Conservation (phyloP, 148 eudicot genomes). For the Spergularia bocconei region DNA sequence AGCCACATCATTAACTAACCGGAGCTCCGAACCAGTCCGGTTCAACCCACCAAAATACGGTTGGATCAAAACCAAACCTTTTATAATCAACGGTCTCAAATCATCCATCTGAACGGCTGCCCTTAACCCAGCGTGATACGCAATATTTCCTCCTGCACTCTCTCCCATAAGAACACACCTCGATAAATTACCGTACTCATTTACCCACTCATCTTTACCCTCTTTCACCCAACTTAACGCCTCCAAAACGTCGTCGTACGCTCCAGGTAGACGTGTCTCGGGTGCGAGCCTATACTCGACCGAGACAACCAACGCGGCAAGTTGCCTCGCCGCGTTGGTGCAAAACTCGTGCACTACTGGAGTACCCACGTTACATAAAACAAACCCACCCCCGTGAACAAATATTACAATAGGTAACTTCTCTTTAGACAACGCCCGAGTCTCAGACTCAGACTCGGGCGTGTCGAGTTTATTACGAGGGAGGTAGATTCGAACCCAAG, state of each 20-base stretch:
- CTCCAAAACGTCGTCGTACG: slow-evolving; percentile 56
- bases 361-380: slow-evolving; percentile 26
- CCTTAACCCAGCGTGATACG: slow-evolving; percentile 45
- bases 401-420: slow-evolving; percentile 42
- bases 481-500: slow-evolving; percentile 41
- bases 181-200: slow-evolving; percentile 34
- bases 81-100: slow-evolving; percentile 42
- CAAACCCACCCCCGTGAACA: slow-evolving; percentile 63
- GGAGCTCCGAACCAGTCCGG: slow-evolving; percentile 47
- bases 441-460: no score
- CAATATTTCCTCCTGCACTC: slow-evolving; percentile 62
- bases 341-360: slow-evolving; percentile 32
- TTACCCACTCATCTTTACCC: slow-evolving; percentile 42
- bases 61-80: slow-evolving; percentile 49
- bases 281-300: slow-evolving; percentile 64
- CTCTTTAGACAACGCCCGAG: not conserved
- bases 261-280: slow-evolving; percentile 61
- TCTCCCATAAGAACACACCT: slow-evolving; percentile 48
- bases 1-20: slow-evolving; percentile 25
- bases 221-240: slow-evolving; percentile 40
- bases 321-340: slow-evolving; percentile 25
- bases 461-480: slow-evolving; percentile 16
- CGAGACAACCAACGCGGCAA: slow-evolving; percentile 39
- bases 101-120: slow-evolving; percentile 24
- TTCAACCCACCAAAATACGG: slow-evolving; percentile 49